Base-by-base conservation (phyloP, 2,329 filamentous ascomycete species). In the Triangularia verruculosa region DNA sequence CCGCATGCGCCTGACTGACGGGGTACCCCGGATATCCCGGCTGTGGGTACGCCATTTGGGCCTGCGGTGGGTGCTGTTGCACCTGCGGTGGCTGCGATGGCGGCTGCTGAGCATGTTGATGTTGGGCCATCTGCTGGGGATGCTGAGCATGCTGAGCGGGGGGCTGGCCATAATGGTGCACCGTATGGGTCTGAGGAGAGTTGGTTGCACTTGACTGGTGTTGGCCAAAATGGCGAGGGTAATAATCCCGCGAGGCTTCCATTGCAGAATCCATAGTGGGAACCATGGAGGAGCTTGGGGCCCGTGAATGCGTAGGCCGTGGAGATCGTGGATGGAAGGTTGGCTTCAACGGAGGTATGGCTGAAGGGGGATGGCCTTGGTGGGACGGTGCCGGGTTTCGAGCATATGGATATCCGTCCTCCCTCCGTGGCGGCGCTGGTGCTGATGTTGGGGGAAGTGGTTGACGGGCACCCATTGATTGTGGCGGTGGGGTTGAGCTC, bases 291-390 rank as follows among this genome's bases (percentile, higher is more conserved):
- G 76, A 71, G 27, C 83, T 77, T n/a, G 82, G 78, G 4, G 76
- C 74, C 24, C 74, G 77, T 70, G 83, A 74, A 59, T 81, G 79
- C 64, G 81, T 79, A 7, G 80, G 68, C 64, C 83, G 80, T 7
- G 84, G 82, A 4, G 84, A 85, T 52, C 80, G 78, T 6, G 77
- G 76, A 57, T 80, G 80, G 63, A 74, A 75, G 4, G 11, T 28
- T 4, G 84, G 83, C 72, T 86, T 86, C 59, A 86, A 74, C 4
- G 83, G 76, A 17, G 84, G 83, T 75, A 87, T 86, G 7, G 75
- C 79, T 2, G 82, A 79, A 39, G 74, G 73, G 3, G 77, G 70
- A 9, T 75, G 72, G 7, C 76, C 69, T 54, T 54, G 51, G n/a
- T 47, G 39, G 4, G 39, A 47, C 6, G 39, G 39, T 9, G 74